A percentile compares a stretch with the other conserved stretches of the same genome.
Evolutionary conservation across 2,329 filamentous ascomycete genomes (phyloP).

Genomic region (Penicillium glabrum): DNA sequence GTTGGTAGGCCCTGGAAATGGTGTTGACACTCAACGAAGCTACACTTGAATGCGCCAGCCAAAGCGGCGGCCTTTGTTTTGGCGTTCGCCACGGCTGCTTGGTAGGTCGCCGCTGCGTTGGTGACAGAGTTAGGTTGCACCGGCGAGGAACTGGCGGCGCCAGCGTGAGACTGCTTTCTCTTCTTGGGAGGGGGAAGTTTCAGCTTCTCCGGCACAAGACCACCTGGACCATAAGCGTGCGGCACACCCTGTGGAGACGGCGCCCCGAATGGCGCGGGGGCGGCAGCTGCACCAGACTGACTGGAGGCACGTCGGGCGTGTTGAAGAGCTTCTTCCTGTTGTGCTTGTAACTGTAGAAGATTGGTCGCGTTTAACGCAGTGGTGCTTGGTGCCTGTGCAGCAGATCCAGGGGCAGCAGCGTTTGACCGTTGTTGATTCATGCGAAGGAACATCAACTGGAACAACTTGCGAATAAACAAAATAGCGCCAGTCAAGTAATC

Average conservation of each 20-base stretch:
- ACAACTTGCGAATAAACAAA: slow-evolving; percentile 42
- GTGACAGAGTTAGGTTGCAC: slow-evolving; percentile 22
- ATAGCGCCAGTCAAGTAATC: slow-evolving; percentile 40
- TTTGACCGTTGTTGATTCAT: slow-evolving; percentile 34
- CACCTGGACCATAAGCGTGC: slow-evolving; percentile 53
- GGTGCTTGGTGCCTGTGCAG: slow-evolving; percentile 26
- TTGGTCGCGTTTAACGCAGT: slow-evolving; percentile 46
- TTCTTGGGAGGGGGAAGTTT: slow-evolving; percentile 59
- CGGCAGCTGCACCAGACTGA: slow-evolving; percentile 38
- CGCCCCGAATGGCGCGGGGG: slow-evolving; percentile 55
- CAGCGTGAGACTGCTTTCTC: slow-evolving; percentile 53
- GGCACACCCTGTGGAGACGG: slow-evolving; percentile 59
- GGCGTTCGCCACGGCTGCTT: slow-evolving; percentile 41
- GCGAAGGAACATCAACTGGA: slow-evolving; percentile 38
- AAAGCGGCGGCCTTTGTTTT: slow-evolving; percentile 40
- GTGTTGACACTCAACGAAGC: slow-evolving; percentile 52
- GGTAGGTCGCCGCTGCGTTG: slow-evolving; percentile 31
- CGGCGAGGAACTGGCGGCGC: slow-evolving; percentile 23
- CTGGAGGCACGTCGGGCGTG: slow-evolving; percentile 39
- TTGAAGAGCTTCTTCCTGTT: slow-evolving; percentile 47
- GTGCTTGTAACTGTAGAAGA: slow-evolving; percentile 45
- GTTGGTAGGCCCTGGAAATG: slow-evolving; percentile 56
- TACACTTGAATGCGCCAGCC: slow-evolving; percentile 54
- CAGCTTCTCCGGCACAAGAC: slow-evolving; percentile 57
- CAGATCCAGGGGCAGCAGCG: slow-evolving; percentile 14